Base-by-base conservation (phyloP, 768 basidiomycete species). In the Suillus brevipes region DNA sequence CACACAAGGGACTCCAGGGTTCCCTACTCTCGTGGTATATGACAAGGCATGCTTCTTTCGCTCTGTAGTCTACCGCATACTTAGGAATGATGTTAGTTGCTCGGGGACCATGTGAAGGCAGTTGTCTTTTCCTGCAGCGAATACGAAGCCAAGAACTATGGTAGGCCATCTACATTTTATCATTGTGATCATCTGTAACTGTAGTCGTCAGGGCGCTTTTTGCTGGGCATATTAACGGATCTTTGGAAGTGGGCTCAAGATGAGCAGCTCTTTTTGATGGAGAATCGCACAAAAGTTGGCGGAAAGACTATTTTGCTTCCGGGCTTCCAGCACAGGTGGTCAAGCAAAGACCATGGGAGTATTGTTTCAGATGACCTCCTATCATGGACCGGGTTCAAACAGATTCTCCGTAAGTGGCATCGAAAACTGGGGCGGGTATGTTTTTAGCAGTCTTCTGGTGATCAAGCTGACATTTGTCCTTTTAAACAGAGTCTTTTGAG, bases 91-190 rank as follows among this genome's bases (percentile, higher is more conserved):
- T 52, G 42, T 28, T 70, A 97, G 94, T 79, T 98, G 42, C 87
- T 99, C 28, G 88, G 89, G 9, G 92, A 94, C 50, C 89, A 93
- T 67, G 83, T 97, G 60, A 89, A 92, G 60, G 88, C 89, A 7
- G 84, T 95, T 13, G 81, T 98, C 28, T 97, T 95, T 75, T 91
- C 94, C 1, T 96, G 95, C 72, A 97, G 96, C 68, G 97, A 97
- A 78, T 94, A 94, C 69, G 96, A 99, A 78, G 95, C 95, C 14
- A 87, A 91, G 60, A 99, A 98, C 76, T 95, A 95, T 71, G 95
- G 96, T 92, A 71, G 38, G 82, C 38, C 13, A 40, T 74, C 47
- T 38, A 61, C 25, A 38, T 47, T 13, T 43, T 6, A 40, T 49
- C 49, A 43, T 64, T 38, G 16, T 57, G 42, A 38, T 66, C 67